Percentiles rank a stretch among this genome's conserved stretches.
Conservation (phyloP, 805 yeast species). For the Candida adriatica region DNA sequence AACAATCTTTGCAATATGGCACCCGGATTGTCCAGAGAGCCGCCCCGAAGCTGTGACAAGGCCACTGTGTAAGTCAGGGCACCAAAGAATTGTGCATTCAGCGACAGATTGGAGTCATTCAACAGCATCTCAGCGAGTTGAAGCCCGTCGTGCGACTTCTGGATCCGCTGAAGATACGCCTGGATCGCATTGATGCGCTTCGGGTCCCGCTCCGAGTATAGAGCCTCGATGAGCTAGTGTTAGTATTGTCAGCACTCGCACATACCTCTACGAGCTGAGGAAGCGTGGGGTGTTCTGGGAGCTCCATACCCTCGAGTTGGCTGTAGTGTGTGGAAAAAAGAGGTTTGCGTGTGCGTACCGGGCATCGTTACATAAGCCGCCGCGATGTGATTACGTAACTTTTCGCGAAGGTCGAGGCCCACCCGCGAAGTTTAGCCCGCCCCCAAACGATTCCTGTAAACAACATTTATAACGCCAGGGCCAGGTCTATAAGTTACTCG, state of each 20-base stretch:
- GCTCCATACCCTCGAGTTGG: constrained; percentile 1
- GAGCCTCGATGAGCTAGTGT: constrained; percentile 18
- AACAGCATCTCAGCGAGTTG: constrained; percentile 50
- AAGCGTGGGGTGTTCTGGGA: constrained; percentile 1
- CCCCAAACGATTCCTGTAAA: too few species aligned
- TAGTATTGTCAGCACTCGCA: constrained; percentile 1
- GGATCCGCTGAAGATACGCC: constrained; percentile 47
- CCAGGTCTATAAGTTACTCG: too few species aligned
- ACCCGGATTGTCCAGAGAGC: constrained; percentile 13
- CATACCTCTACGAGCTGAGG: constrained; percentile 2
- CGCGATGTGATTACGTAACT: too few species aligned
- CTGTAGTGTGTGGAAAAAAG: too few species aligned
- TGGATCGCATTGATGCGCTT: constrained; percentile 40
- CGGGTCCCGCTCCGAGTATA: constrained; percentile 24
- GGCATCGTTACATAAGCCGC: too few species aligned
- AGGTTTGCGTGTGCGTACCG: too few species aligned
- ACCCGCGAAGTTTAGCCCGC: too few species aligned
- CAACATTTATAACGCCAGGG: too few species aligned
- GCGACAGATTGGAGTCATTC: constrained; percentile 25
- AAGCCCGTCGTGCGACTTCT: constrained; percentile 50
- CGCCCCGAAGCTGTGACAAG: constrained; percentile 29
- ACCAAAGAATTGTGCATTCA: constrained; percentile 65
- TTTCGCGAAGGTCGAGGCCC: too few species aligned
- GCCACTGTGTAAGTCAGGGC: constrained; percentile 72
- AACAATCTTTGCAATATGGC: constrained; percentile 10